A percentile compares a stretch with the other conserved stretches of the same genome.
These are phyloP conservation scores for Pinus albicaulis DNA, from an alignment of 75 land plant species.

Conservation along the genomic window DNA sequence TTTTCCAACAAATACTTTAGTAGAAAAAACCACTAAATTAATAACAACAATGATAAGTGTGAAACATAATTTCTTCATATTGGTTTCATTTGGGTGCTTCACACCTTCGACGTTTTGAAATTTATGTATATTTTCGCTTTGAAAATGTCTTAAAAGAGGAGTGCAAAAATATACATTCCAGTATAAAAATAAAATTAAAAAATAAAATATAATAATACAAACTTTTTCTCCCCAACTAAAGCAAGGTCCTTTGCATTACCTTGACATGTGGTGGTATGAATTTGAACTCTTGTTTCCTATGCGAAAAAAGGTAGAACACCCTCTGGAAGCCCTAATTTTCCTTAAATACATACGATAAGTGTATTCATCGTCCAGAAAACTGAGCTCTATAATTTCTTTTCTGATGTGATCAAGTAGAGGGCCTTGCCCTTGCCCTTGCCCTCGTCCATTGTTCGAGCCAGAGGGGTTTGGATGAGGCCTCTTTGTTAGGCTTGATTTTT, in stretches of 20 bases:
- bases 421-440: not conserved
- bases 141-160: too few relatives aligned
- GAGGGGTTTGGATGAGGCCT: not conserved
- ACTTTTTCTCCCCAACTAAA: too few relatives aligned
- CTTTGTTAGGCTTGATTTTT: not conserved
- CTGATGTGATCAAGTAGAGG: constrained; percentile 69
- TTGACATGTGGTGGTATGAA: constrained; percentile 71
- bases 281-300: constrained; percentile 36
- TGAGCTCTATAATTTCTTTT: constrained; percentile 83
- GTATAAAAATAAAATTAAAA: too few relatives aligned
- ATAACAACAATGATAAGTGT: too few relatives aligned
- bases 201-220: too few relatives aligned
- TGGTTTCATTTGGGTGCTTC: too few relatives aligned
- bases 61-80: too few relatives aligned
- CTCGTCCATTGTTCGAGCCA: not conserved
- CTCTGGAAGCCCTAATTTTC: constrained; percentile 72
- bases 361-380: constrained; percentile 95
- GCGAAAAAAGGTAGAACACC: constrained; percentile 60
- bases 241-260: constrained; percentile 25
- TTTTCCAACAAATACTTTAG: too few relatives aligned
- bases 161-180: too few relatives aligned
- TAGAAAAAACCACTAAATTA: too few relatives aligned
- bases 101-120: too few relatives aligned
- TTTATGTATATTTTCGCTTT: too few relatives aligned
- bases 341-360: constrained; percentile 78